These are phyloP conservation scores for Fusarium lateritium DNA, from an alignment of 2,329 filamentous ascomycete genomes.

Conservation along the genomic window DNA sequence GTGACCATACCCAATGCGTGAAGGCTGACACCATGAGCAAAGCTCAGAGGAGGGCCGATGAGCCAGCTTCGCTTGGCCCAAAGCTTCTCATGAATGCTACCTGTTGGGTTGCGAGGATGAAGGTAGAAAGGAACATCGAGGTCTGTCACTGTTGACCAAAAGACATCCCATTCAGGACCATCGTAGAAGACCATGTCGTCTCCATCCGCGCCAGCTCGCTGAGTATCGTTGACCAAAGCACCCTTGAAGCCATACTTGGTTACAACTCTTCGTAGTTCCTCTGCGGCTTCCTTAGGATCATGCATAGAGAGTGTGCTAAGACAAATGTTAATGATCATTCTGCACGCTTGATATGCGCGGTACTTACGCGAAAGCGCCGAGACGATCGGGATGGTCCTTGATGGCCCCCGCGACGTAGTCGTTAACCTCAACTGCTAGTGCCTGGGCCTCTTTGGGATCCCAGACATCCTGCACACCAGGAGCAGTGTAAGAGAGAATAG, in stretches of 20 bases:
- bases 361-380: slow-evolving; percentile 63
- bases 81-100: slow-evolving; percentile 69
- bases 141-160: slow-evolving; percentile 71
- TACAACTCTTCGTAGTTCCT: slow-evolving; percentile 68
- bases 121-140: slow-evolving; percentile 76
- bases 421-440: slow-evolving; percentile 60
- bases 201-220: slow-evolving; percentile 70
- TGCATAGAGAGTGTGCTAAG: slow-evolving; percentile 66
- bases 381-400: slow-evolving; percentile 56
- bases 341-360: accelerated
- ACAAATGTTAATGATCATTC: neutral
- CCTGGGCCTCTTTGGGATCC: slow-evolving; percentile 59
- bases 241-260: slow-evolving; percentile 73
- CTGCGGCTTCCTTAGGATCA: slow-evolving; percentile 64
- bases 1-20: slow-evolving; percentile 68
- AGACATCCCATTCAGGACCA: slow-evolving; percentile 70
- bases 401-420: slow-evolving; percentile 58
- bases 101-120: slow-evolving; percentile 72
- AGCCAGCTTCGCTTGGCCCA: slow-evolving; percentile 73
- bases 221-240: slow-evolving; percentile 73
- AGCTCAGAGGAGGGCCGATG: slow-evolving; percentile 71
- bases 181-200: slow-evolving; percentile 77
- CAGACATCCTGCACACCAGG: slow-evolving; percentile 64
- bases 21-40: slow-evolving; percentile 71
- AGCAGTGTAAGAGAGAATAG: slow-evolving; percentile 64